Evolutionary conservation across 805 yeast species (phyloP).

Genomic region (Candida maesae): DNA sequence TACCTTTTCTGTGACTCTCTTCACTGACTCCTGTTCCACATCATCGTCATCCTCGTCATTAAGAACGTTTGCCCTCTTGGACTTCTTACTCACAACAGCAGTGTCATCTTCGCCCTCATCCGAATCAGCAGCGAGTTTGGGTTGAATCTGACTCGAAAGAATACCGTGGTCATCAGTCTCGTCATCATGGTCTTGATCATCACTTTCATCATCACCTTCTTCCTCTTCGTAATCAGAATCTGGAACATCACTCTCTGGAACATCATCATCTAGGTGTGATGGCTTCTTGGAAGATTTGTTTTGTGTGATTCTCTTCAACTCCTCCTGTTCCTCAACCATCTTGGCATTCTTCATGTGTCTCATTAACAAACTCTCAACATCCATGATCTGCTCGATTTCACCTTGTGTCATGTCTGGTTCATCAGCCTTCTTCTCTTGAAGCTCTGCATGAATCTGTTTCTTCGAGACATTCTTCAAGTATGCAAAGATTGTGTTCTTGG

Average conservation of each 20-base stretch:
- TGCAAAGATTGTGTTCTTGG: slow-evolving; percentile 31
- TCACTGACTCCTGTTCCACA: slow-evolving; percentile 11
- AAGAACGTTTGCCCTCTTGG: slow-evolving; percentile 12
- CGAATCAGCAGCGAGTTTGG: not conserved
- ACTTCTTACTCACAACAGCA: slow-evolving; percentile 2
- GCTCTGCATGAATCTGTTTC: slow-evolving; percentile 43
- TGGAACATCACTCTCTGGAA: slow-evolving; percentile 24
- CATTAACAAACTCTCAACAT: slow-evolving; percentile 23
- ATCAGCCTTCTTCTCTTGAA: slow-evolving; percentile 38
- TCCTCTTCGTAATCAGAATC: slow-evolving; percentile 19
- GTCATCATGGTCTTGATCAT: slow-evolving; percentile 6
- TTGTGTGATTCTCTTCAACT: slow-evolving; percentile 24
- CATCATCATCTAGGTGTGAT: slow-evolving; percentile 15
- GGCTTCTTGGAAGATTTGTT: slow-evolving; percentile 11
- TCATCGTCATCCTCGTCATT: slow-evolving; percentile 19
- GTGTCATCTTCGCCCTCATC: slow-evolving; percentile 9
- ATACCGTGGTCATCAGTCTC: not conserved
- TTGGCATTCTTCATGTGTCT: slow-evolving; percentile 23
- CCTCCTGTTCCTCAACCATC: slow-evolving; percentile 32
- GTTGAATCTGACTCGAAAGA: slow-evolving; percentile 13
- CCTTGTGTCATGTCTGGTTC: slow-evolving; percentile 5
- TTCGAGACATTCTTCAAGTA: slow-evolving; percentile 41
- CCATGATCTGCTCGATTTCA: slow-evolving; percentile 15
- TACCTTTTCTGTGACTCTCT: not conserved
- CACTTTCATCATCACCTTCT: slow-evolving; percentile 13